Base-by-base conservation (phyloP, 257 asterid species). In the Jasminum sambac region DNA sequence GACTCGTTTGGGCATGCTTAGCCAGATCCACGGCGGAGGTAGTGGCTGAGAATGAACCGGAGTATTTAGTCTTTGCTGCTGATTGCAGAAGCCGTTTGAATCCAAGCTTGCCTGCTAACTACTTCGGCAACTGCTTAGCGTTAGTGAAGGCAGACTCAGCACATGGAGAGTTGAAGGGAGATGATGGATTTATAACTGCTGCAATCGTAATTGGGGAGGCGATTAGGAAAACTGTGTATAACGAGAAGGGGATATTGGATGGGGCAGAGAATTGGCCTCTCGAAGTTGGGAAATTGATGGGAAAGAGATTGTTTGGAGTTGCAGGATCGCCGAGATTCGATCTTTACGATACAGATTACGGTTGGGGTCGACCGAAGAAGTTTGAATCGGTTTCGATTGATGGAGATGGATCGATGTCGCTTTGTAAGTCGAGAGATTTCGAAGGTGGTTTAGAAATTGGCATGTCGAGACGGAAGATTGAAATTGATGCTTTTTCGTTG, bases 1-100 rank as follows among this genome's bases (percentile, higher is more conserved):
- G 72, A 2, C 58, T 25, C 52, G 64, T 76, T 3, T 70, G 76
- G 80, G 30, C n/a, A 38, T 69, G 76, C 23, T 8, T 76, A 25
- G 74, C 48, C 11, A 68, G 61, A 46, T 34, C 74, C 0, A 13
- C 12, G 0, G 50, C 43, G 40, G 60, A 44, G 4, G 57, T 37
- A 1, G 42, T 30, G 5, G 68, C 21, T 2, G 68, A 55, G 8
- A 66, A 71, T 1, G 68, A 64, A 30, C 16, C 16, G 6, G 60
- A 66, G 6, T 23, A 43, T 64, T 65, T 70, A 14, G 5, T 2
- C 10, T 68, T 60, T 61, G 5, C 48, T 5, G 80, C 65, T 3
- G 73, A 76, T 41, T 61, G 21, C 11, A 24, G 73, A 19, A 60
- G 23, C 0, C 65, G 80, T 0, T 16, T 48, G 38, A 64, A 57